phyloP scores from a whole-genome alignment of 345 rosid species.

The Physaria fendleri region DNA sequence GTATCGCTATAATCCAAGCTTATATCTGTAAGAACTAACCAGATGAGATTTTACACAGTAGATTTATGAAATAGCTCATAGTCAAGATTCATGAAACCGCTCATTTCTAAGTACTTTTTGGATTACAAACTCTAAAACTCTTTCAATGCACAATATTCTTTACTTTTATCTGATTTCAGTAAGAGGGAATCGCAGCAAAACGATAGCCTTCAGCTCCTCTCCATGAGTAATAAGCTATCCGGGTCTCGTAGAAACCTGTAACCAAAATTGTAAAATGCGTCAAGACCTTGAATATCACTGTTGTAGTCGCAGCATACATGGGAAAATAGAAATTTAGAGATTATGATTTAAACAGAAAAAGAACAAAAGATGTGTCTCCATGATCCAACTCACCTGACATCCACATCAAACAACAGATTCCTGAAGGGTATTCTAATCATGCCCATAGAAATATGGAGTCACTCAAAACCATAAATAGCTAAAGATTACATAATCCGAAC shows the following conservation, averaged over 20 bases:
- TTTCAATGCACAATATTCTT: slow-evolving; percentile 17
- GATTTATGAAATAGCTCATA: no score
- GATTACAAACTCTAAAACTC: background rate
- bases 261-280: slow-evolving; percentile 2
- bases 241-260: slow-evolving; percentile 84
- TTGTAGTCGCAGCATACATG: background rate
- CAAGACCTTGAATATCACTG: background rate
- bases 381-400: background rate
- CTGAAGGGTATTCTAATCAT: background rate
- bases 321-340: background rate
- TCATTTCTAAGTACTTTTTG: background rate
- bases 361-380: background rate
- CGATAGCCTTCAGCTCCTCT: slow-evolving; percentile 79
- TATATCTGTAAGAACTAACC: no score
- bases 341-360: background rate
- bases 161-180: slow-evolving; percentile 33
- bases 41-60: background rate
- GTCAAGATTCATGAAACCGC: slow-evolving; percentile 7
- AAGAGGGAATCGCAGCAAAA: slow-evolving; percentile 73
- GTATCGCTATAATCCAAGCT: no score
- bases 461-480: no score
- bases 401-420: background rate
- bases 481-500: no score
- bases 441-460: background rate
- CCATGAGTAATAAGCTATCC: slow-evolving; percentile 89